Evolutionary conservation across 805 yeast species (phyloP).

Genomic region (Wickerhamiella occidentalis): DNA sequence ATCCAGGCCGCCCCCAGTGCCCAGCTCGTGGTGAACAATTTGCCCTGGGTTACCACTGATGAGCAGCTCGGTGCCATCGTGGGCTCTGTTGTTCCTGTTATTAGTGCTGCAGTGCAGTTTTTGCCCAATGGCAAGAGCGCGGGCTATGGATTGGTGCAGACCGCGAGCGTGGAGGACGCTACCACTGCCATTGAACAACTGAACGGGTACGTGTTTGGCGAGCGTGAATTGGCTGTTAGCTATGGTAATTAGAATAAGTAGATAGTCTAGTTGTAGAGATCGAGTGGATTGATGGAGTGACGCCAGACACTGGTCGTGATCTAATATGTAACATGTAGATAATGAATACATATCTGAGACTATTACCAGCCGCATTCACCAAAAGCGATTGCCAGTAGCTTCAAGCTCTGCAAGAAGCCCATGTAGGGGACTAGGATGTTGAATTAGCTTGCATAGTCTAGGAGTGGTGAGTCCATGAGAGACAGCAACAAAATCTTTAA

Average conservation of each 20-base stretch:
- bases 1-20: conserved; percentile 44
- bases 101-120: conserved; percentile 62
- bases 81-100: conserved; percentile 68
- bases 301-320: too few species aligned
- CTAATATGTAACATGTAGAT: too few species aligned
- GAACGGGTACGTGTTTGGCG: conserved; percentile 25
- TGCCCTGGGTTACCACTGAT: conserved; percentile 82
- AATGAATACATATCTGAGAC: too few species aligned
- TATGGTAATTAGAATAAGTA: neutral
- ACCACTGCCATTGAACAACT: conserved; percentile 63
- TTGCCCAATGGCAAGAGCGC: conserved; percentile 52
- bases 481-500: too few species aligned
- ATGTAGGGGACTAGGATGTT: too few species aligned
- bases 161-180: conserved; percentile 54
- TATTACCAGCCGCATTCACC: too few species aligned
- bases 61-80: conserved; percentile 76
- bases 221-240: neutral
- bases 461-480: too few species aligned
- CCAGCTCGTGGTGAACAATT: conserved; percentile 56
- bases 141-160: conserved; percentile 79
- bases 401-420: too few species aligned
- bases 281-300: too few species aligned
- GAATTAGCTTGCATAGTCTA: too few species aligned
- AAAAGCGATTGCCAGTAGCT: too few species aligned
- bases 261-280: too few species aligned